A percentile compares a stretch with the other conserved stretches of the same genome.
phyloP scores from a whole-genome alignment of 768 basidiomycete genomes.

The Lepiota venenata region DNA sequence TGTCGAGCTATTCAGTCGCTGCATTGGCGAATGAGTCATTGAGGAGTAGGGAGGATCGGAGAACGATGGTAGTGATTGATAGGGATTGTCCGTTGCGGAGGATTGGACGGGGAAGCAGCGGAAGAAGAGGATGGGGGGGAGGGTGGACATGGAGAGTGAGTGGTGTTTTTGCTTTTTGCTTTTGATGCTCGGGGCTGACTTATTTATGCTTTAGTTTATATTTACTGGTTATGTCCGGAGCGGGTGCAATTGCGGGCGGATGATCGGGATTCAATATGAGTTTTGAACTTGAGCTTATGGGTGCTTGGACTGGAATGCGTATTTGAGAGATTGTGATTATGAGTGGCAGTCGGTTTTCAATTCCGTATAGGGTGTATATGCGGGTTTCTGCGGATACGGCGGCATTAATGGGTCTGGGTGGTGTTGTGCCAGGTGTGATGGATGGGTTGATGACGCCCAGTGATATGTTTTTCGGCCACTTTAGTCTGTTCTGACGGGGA shows the following conservation, averaged over 20 bases:
- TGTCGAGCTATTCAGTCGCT: slow-evolving; percentile 7
- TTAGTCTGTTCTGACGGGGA: no score
- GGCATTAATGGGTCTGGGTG: no score
- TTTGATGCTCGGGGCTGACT: neutral
- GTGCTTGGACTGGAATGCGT: no score
- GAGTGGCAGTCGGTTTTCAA: no score
- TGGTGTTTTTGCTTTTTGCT: slow-evolving; percentile 12
- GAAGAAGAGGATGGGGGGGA: slow-evolving; percentile 78
- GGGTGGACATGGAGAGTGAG: slow-evolving; percentile 87
- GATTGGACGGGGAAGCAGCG: slow-evolving; percentile 90
- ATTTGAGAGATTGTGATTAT: no score
- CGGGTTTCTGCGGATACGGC: no score
- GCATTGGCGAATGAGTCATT: slow-evolving; percentile 23
- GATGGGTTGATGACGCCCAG: no score
- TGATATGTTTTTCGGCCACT: no score
- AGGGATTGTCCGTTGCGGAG: slow-evolving; percentile 49
- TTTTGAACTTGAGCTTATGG: neutral
- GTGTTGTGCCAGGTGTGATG: no score
- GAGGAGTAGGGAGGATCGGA: slow-evolving; percentile 2
- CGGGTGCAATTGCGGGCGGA: no score
- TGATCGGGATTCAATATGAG: slow-evolving; percentile 69
- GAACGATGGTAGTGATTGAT: slow-evolving; percentile 1
- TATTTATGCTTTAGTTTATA: slow-evolving; percentile 51
- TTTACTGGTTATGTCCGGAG: slow-evolving; percentile 80
- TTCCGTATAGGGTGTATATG: no score